phyloP scores from a whole-genome alignment of 2,329 filamentous ascomycete genomes.

The Calcarisporium arbuscula region DNA sequence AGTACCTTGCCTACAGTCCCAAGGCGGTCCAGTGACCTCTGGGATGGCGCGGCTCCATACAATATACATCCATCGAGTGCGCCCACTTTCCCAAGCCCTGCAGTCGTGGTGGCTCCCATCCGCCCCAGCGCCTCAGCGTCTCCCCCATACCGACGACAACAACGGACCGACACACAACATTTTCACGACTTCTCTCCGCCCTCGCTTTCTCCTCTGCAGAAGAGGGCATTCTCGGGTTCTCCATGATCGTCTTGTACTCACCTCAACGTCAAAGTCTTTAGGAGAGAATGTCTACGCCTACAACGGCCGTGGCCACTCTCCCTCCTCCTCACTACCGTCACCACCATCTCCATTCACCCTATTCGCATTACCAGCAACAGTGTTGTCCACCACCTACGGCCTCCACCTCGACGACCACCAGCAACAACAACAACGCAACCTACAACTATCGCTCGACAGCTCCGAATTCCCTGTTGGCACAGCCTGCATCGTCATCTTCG shows the following conservation, averaged over 20 bases:
- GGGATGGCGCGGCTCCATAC: no score
- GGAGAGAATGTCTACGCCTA: conserved; percentile 73
- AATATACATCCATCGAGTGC: no score
- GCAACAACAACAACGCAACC: conserved; percentile 11
- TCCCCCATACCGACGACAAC: no score
- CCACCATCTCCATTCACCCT: conserved; percentile 56
- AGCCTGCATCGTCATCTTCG: conserved; percentile 15
- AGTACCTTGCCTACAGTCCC: no score
- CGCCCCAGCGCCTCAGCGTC: no score
- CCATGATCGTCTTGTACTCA: conserved; percentile 7
- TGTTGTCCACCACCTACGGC: conserved; percentile 17
- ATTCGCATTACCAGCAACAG: conserved; percentile 35
- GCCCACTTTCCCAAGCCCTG: no score
- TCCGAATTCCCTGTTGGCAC: conserved; percentile 21
- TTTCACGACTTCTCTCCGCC: no score
- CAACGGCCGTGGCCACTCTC: conserved; percentile 67
- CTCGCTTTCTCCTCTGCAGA: no score
- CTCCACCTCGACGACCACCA: conserved; percentile 20
- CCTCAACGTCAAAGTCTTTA: background rate
- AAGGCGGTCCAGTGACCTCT: no score
- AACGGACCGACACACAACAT: no score
- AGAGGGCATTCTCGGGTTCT: no score
- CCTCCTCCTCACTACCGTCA: conserved; percentile 61
- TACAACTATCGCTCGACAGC: conserved; percentile 23
- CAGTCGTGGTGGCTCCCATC: no score